These are phyloP conservation scores for Huntiella savannae DNA, from an alignment of 2,329 filamentous ascomycete species.

Conservation along the genomic window DNA sequence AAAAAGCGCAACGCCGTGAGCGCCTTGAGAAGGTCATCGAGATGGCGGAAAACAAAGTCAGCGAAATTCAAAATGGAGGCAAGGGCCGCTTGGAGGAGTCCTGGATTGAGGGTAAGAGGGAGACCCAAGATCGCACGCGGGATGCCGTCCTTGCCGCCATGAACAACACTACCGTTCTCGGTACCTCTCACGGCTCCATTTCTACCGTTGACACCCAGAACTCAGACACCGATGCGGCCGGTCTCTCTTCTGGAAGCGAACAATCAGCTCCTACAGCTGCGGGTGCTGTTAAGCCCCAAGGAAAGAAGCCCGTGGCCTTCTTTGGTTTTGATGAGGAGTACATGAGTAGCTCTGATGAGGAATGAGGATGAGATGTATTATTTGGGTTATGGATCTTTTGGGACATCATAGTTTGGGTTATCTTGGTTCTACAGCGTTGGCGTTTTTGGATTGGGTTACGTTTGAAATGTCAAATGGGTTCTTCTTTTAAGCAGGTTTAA, in stretches of 20 bases:
- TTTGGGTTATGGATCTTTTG: not conserved
- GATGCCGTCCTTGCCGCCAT: conserved; percentile 56
- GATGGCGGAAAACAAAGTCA: conserved; percentile 61
- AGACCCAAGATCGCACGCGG: conserved; percentile 64
- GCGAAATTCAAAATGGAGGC: conserved; percentile 56
- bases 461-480: too few relatives aligned
- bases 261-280: too few relatives aligned
- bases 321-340: conserved; percentile 65
- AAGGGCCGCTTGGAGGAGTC: conserved; percentile 62
- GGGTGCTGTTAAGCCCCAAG: too few relatives aligned
- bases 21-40: conserved; percentile 82
- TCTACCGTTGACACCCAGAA: conserved; percentile 15
- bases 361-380: not conserved
- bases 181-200: conserved; percentile 30
- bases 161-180: conserved; percentile 41
- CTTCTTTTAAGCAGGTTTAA: too few relatives aligned
- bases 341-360: conserved; percentile 40
- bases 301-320: conserved; percentile 28
- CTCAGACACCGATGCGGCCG: too few relatives aligned
- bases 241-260: too few relatives aligned
- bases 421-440: not conserved
- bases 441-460: too few relatives aligned
- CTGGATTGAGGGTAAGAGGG: conserved; percentile 91
- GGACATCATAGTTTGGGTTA: not conserved
- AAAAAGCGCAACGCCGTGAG: conserved; percentile 68